phyloP scores from a whole-genome alignment of 805 yeast species.

The Ogataea pini region DNA sequence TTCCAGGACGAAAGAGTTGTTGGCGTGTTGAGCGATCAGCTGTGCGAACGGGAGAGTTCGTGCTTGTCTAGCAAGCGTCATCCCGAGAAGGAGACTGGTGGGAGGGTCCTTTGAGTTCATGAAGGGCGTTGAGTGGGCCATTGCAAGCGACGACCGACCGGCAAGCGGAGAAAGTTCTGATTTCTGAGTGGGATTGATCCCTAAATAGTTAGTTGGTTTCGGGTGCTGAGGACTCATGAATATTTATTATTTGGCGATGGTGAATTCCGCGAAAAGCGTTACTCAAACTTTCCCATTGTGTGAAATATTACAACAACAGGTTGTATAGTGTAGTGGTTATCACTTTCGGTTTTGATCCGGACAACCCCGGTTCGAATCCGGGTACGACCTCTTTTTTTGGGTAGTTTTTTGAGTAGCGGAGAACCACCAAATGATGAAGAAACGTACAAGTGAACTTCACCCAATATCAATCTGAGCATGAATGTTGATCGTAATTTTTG shows the following conservation, averaged over 20 bases:
- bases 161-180: too few species aligned
- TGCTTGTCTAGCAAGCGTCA: constrained; percentile 14
- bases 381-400: constrained; percentile 60
- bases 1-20: constrained; percentile 22
- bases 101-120: background rate
- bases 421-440: too few species aligned
- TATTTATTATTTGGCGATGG: too few species aligned
- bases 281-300: too few species aligned
- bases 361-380: constrained; percentile 86
- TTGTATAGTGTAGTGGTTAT: constrained; percentile 77
- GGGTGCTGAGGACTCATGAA: too few species aligned
- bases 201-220: too few species aligned
- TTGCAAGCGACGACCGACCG: background rate
- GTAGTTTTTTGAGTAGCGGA: background rate
- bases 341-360: constrained; percentile 81
- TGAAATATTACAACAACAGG: constrained; percentile 17
- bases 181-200: too few species aligned
- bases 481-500: too few species aligned
- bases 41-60: constrained; percentile 20
- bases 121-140: too few species aligned
- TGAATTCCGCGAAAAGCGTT: background rate
- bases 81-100: constrained; percentile 16
- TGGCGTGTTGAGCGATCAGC: constrained; percentile 4
- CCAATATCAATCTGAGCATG: too few species aligned
- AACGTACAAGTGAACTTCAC: too few species aligned